Evolutionary conservation across 2,329 filamentous ascomycete species (phyloP).

Genomic region (Berkeleyomyces basicola): DNA sequence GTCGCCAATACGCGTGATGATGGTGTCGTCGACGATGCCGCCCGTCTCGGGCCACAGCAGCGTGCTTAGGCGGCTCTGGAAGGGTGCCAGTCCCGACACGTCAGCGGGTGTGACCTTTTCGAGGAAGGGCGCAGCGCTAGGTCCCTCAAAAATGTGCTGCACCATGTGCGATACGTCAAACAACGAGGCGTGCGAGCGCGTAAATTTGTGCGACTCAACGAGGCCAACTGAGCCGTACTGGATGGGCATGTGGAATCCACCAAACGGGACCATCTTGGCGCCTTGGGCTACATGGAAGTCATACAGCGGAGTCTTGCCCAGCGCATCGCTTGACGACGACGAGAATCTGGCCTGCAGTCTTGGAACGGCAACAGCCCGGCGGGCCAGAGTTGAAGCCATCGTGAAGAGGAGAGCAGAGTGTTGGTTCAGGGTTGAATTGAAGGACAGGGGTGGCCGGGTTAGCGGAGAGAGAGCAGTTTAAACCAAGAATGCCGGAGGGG

Average conservation of each 20-base stretch:
- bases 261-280: slow-evolving; percentile 94
- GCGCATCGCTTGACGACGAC: slow-evolving; percentile 18
- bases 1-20: slow-evolving; percentile 64
- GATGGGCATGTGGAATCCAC: slow-evolving; percentile 82
- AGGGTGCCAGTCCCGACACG: slow-evolving; percentile 43
- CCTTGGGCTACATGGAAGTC: slow-evolving; percentile 62
- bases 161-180: slow-evolving; percentile 98
- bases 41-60: slow-evolving; percentile 65
- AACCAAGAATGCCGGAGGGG: not conserved
- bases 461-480: not conserved
- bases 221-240: slow-evolving; percentile 68
- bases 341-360: slow-evolving; percentile 10
- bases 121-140: slow-evolving; percentile 65
- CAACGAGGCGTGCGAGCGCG: slow-evolving; percentile 68
- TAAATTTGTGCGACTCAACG: slow-evolving; percentile 76
- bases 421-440: not conserved
- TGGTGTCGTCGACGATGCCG: slow-evolving; percentile 87
- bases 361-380: slow-evolving; percentile 3
- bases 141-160: slow-evolving; percentile 70
- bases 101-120: slow-evolving; percentile 69
- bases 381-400: slow-evolving; percentile 11
- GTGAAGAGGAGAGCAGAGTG: not conserved
- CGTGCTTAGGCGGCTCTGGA: slow-evolving; percentile 68
- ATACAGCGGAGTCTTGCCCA: slow-evolving; percentile 56
- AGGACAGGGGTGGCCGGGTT: not conserved